Conservation (phyloP, 2,329 filamentous ascomycete genomes). For the Rutstroemia sydowiana region DNA sequence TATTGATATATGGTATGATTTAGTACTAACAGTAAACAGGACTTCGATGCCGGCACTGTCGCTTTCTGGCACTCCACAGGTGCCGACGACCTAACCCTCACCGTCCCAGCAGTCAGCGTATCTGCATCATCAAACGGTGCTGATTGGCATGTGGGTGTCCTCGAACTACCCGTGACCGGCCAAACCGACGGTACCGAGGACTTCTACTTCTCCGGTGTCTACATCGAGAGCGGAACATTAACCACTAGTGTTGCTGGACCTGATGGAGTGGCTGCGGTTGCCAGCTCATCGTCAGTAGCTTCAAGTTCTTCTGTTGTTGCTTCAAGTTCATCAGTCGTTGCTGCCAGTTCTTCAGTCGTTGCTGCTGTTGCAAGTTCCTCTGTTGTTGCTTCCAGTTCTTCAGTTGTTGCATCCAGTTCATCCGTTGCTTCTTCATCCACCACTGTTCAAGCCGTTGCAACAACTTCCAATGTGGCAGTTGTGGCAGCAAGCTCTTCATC, state of each 20-base stretch:
- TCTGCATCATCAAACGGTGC: constrained; percentile 58
- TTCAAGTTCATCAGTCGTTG: background rate
- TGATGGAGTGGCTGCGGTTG: constrained; percentile 16
- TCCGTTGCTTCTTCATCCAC: background rate
- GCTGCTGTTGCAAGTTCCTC: constrained; percentile 1
- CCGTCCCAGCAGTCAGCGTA: constrained; percentile 51
- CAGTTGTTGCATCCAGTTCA: background rate
- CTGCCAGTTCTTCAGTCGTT: background rate
- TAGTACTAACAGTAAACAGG: constrained; percentile 23
- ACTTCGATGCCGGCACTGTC: constrained; percentile 56
- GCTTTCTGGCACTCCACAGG: constrained; percentile 66
- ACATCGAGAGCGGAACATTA: constrained; percentile 53
- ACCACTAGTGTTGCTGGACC: constrained; percentile 34
- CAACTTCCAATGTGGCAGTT: too few relatives aligned
- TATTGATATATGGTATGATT: background rate
- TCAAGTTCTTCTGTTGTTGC: background rate
- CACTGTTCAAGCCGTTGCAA: too few relatives aligned
- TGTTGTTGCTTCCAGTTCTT: background rate
- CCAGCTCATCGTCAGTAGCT: constrained; percentile 9
- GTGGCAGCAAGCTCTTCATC: background rate
- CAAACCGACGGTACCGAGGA: constrained; percentile 52
- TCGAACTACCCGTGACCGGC: constrained; percentile 54
- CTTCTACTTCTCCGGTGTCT: constrained; percentile 66
- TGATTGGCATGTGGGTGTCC: constrained; percentile 66
- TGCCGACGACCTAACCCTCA: constrained; percentile 46